Evolutionary conservation across 2,329 filamentous ascomycete genomes (phyloP).

Genomic region (Pseudogymnoascus sp.): DNA sequence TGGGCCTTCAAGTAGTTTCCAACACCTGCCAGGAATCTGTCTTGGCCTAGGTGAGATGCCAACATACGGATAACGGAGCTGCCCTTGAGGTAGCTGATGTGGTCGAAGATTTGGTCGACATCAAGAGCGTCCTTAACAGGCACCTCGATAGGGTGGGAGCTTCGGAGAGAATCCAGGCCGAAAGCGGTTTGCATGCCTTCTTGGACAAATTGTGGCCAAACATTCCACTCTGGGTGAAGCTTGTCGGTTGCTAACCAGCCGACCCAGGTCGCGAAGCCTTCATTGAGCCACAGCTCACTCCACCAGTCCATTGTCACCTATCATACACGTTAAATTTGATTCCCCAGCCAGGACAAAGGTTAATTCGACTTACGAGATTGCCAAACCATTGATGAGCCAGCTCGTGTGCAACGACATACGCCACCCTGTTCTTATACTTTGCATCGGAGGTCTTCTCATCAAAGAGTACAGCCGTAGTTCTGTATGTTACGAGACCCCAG

Average conservation of each 20-base stretch:
- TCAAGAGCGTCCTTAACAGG: constrained; percentile 88
- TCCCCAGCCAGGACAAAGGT: not conserved
- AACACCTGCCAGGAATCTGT: constrained; percentile 85
- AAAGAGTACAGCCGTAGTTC: constrained; percentile 91
- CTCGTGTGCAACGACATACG: constrained; percentile 97
- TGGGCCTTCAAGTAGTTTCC: constrained; percentile 82
- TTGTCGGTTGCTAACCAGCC: constrained; percentile 88
- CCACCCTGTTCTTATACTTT: constrained; percentile 84
- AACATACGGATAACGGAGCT: constrained; percentile 96
- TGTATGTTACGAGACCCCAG: constrained; percentile 93
- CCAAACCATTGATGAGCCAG: constrained; percentile 95
- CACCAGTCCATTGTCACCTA: constrained; percentile 82
- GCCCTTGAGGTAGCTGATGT: constrained; percentile 93
- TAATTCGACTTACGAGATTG: constrained; percentile 54
- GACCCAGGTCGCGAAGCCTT: constrained; percentile 97
- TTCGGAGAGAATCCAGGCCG: constrained; percentile 77
- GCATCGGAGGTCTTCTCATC: constrained; percentile 87
- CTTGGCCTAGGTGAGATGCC: constrained; percentile 76
- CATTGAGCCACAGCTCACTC: constrained; percentile 89
- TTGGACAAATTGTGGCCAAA: constrained; percentile 95
- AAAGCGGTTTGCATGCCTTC: constrained; percentile 92
- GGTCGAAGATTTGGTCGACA: constrained; percentile 96
- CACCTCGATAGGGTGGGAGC: constrained; percentile 93
- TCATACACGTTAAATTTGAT: not conserved
- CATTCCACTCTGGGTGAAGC: constrained; percentile 92